Base-by-base conservation (phyloP, 352 stramenopile species). In the Elongisporangium senticosum region DNA sequence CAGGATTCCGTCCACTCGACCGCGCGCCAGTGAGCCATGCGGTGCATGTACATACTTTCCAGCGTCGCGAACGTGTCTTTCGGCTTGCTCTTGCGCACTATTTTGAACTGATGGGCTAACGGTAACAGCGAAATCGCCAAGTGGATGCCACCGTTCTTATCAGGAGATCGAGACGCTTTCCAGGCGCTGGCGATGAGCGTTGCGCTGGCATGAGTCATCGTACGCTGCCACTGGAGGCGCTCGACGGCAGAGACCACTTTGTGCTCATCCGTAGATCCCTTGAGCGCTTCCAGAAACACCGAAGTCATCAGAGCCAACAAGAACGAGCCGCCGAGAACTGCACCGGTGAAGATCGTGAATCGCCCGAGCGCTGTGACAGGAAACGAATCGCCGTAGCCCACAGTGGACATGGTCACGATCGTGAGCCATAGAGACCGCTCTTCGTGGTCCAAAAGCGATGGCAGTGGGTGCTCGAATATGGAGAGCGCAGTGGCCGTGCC, bases 241-340 rank as follows among this genome's bases (percentile, higher is more conserved):
- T 85, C 77, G 47, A 89, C 66, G 2, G 72, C 58, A 21, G 61
- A 64, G 5, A 89, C 55, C 37, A 86, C 74, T 4, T 60, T 64
- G 51, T 85, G 67, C 47, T 89, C 79, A 50, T 71, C 64, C 23
- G 77, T 84, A 7, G 79, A 86, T 0, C 77, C 77, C 43, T 83
- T 85, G n/a, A 89, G 57, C 0, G 67, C 72, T 6, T 82, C 69
- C 1, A 89, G 71, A 58, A 89, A 87, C 19, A 84, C 69, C 14
- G 76, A 86, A 20, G 68, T 86, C 61, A 89, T 75, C n/a, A 89
- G 62, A 24, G 79, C 85, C 11, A 84, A 58, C 20, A 89, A 71
- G 7, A 77, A 53, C 26, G 78, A 70, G 0, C 79, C 79, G 14
- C 79, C 79, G 8, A 84, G 28, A 7, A 89, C 69, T 7, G 79